Evolutionary conservation across 2,329 filamentous ascomycete species (phyloP).

Genomic region (Shiraia sp.): DNA sequence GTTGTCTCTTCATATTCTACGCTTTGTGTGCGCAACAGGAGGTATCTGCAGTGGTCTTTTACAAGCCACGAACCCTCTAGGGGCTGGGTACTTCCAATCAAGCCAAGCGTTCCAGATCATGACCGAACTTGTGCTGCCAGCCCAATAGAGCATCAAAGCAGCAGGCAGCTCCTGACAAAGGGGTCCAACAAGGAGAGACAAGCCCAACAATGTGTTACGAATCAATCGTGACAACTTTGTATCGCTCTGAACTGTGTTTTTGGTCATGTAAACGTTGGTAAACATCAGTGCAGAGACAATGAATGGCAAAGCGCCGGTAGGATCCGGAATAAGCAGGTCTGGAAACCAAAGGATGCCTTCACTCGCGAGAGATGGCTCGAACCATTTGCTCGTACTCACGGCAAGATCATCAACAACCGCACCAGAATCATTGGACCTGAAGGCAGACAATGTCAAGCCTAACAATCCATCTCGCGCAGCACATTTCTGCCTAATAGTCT

Average conservation of each 20-base stretch:
- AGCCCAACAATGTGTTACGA: constrained; percentile 29
- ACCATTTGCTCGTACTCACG: constrained; percentile 24
- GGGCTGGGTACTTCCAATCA: constrained; percentile 34
- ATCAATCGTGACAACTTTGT: constrained; percentile 19
- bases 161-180: constrained; percentile 43
- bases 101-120: constrained; percentile 40
- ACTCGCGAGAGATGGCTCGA: constrained; percentile 56
- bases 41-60: constrained; percentile 33
- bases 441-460: constrained; percentile 21
- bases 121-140: constrained; percentile 38
- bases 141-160: constrained; percentile 49
- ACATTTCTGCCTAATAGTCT: constrained; percentile 42
- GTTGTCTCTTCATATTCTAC: constrained; percentile 5
- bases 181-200: constrained; percentile 39
- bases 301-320: constrained; percentile 54
- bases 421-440: constrained; percentile 7
- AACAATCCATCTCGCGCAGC: constrained; percentile 36
- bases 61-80: constrained; percentile 28
- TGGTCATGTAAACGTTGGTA: constrained; percentile 48
- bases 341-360: constrained; percentile 67
- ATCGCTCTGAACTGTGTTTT: constrained; percentile 19
- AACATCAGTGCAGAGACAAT: constrained; percentile 55
- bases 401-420: constrained; percentile 10
- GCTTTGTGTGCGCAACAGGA: constrained; percentile 6
- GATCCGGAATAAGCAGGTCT: constrained; percentile 59